Percentiles rank a stretch among this genome's conserved stretches.
phyloP scores from a whole-genome alignment of 371 early-diverging fungal genomes.

The Fennellomyces sp. region DNA sequence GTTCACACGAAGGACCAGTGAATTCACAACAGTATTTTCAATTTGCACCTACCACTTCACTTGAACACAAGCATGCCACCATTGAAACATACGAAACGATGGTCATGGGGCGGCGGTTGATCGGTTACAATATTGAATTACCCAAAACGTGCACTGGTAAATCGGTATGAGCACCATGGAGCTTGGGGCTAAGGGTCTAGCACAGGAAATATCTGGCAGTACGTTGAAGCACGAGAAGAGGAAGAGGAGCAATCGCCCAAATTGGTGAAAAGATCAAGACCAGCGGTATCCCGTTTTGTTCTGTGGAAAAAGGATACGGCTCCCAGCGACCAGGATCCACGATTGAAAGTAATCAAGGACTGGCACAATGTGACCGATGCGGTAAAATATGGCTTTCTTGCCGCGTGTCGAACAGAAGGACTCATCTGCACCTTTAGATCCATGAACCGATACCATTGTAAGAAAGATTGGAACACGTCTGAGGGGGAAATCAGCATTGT shows the following conservation, averaged over 20 bases:
- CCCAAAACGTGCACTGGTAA: slow-evolving; percentile 10
- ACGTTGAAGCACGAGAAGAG: slow-evolving; percentile 5
- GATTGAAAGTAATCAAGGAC: slow-evolving; percentile 8
- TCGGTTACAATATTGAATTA: slow-evolving; percentile 6
- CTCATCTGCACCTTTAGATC: not conserved
- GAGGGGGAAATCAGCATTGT: no score
- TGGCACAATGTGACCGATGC: slow-evolving; percentile 18
- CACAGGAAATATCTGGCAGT: slow-evolving; percentile 11
- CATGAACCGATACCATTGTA: slow-evolving; percentile 16
- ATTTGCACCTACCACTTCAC: not conserved
- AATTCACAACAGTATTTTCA: slow-evolving; percentile 12
- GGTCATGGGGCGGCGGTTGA: slow-evolving; percentile 11
- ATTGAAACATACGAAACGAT: slow-evolving; percentile 5
- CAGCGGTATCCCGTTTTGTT: not conserved
- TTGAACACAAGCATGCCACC: not conserved
- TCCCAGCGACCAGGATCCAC: slow-evolving; percentile 16
- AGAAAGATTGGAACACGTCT: no score
- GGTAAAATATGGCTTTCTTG: slow-evolving; percentile 7
- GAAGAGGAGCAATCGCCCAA: not conserved
- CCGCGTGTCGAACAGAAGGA: not conserved
- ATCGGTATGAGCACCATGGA: no score
- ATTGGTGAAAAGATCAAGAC: not conserved
- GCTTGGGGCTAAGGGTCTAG: no score
- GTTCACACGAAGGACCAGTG: slow-evolving; percentile 10
- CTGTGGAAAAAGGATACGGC: slow-evolving; percentile 24